Evolutionary conservation across 768 basidiomycete genomes (phyloP), one percentile per base, ranked within the genome.

Genomic region (Amanita muscaria): DNA sequence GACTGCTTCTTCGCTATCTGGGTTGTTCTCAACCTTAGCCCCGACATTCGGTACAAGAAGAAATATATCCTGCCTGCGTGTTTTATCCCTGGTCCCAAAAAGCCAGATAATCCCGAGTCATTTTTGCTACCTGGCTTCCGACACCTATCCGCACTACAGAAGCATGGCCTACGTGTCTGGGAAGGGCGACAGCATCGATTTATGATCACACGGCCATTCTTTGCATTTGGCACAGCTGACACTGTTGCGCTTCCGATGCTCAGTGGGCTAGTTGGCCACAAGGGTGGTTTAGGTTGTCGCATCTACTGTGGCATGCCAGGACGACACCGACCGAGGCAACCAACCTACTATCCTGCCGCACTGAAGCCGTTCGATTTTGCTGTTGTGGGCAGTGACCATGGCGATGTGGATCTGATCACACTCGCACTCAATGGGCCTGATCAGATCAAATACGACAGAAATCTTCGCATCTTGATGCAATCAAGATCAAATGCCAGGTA

Each of bases 1-100:
- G 59, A 62, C 46, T 60, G 59, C 43, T 61, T 57, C 57, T 60
- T 62, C 9, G 59, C 51, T 33, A 64, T 71, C 0, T 69, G 64
- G 65, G 43, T 72, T 1, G 27, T 72, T 0, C 10, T 66, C 0
- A 60, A 67, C 43, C 42, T 62, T 1, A 16, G 46, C 0, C n/a
- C n/a, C n/a, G n/a, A n/a, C n/a, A n/a, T n/a, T n/a, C n/a, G n/a
- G n/a, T n/a, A n/a, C n/a, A n/a, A 64, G 44, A 64, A 64, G 46
- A 42, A 46, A 15, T 45, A 53, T 44, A 55, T 69, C 11, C 44
- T 68, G n/a, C 61, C 59, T 9, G 61, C 59, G 12, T 54, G 52
- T 0, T 45, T 65, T 36, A 58, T 68, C 25, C 62, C 63, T 11
- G 64, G 69, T 2, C 67, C 59, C 0, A 63, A 66, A 5, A 61